Conservation (phyloP, 2,329 filamentous ascomycete species). For the Fusarium nisikadoi region DNA sequence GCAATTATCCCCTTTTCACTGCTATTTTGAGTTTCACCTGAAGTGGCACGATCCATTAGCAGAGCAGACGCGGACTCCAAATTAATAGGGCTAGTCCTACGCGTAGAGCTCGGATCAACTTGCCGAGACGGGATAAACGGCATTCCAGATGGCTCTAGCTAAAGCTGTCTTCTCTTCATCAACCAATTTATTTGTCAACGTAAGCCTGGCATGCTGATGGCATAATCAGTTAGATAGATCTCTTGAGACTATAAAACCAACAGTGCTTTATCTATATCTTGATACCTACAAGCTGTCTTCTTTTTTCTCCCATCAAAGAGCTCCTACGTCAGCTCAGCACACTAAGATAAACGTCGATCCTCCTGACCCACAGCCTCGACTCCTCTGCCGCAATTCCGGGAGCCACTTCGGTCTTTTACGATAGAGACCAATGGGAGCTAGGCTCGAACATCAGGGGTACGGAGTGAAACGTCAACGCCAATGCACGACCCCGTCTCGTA, state of each 20-base stretch:
- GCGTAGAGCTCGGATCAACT: background rate
- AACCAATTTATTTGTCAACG: background rate
- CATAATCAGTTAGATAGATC: no score
- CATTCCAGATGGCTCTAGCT: background rate
- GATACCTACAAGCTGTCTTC: fast-evolving
- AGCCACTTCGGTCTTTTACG: background rate
- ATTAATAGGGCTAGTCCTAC: background rate
- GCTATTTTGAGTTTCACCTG: background rate
- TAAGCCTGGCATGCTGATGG: background rate
- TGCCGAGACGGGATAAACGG: background rate
- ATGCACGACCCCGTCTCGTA: background rate
- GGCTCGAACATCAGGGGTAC: fast-evolving
- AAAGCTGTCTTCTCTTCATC: fast-evolving
- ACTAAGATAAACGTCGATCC: background rate
- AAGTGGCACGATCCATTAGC: background rate
- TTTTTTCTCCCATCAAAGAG: fast-evolving
- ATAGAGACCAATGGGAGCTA: background rate
- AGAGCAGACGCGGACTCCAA: background rate
- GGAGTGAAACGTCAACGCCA: background rate
- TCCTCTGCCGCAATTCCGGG: background rate
- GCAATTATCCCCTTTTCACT: background rate
- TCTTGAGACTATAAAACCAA: no score
- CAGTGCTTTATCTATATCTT: no score
- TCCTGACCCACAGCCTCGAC: background rate
- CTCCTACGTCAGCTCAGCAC: background rate